Evolutionary conservation across 768 basidiomycete species (phyloP).

Genomic region (Podaxis sp.): DNA sequence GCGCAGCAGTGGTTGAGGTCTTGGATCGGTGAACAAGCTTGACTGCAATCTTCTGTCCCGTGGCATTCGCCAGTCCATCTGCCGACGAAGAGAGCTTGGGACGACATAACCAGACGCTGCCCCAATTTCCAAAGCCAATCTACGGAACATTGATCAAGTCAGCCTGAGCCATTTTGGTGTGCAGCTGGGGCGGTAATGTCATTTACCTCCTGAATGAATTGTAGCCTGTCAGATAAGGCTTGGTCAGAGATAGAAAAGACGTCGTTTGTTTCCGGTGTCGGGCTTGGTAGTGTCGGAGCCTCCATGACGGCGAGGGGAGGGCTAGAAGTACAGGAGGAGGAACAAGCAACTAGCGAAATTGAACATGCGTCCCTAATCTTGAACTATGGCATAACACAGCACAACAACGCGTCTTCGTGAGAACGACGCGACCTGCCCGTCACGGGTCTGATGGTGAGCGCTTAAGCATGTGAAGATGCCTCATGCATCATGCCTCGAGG

Average conservation of each 20-base stretch:
- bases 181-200: constrained; percentile 12
- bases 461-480: not conserved
- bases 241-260: constrained; percentile 78
- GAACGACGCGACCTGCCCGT: constrained; percentile 27
- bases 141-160: constrained; percentile 28
- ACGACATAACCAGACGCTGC: constrained; percentile 80
- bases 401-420: constrained; percentile 40
- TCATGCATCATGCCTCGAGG: constrained; percentile 1
- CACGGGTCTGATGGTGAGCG: constrained; percentile 4
- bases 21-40: constrained; percentile 92
- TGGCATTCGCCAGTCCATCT: constrained; percentile 35
- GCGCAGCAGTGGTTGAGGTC: constrained; percentile 81
- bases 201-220: constrained; percentile 74
- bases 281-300: constrained; percentile 29
- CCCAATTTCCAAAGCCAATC: constrained; percentile 95
- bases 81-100: constrained; percentile 49
- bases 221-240: constrained; percentile 64
- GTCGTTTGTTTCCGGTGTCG: constrained; percentile 45
- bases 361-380: constrained; percentile 23
- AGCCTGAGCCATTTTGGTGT: not conserved
- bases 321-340: constrained; percentile 62
- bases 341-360: constrained; percentile 28
- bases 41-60: constrained; percentile 72
- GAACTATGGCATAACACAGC: constrained; percentile 40
- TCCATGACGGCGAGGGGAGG: constrained; percentile 51